Conservation (phyloP, 331 rosid genomes). For the Malus hybrid region DNA sequence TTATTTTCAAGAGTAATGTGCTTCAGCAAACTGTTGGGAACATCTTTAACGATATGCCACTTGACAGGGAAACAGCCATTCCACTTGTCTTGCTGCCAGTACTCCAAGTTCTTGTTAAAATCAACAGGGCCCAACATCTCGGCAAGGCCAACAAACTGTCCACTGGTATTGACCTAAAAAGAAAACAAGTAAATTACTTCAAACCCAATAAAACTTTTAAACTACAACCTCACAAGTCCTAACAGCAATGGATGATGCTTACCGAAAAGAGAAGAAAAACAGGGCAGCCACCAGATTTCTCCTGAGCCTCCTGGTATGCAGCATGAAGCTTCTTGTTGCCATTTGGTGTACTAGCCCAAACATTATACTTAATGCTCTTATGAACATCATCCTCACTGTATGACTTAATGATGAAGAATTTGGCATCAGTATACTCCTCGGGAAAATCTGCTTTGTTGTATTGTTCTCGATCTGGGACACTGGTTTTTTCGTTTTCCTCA, state of each 20-base stretch:
- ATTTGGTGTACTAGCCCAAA: slow-evolving; percentile 91
- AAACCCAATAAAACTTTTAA: neutral
- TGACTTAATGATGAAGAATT: slow-evolving; percentile 69
- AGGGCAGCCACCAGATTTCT: slow-evolving; percentile 63
- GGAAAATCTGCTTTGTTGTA: slow-evolving; percentile 58
- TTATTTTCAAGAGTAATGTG: slow-evolving; percentile 82
- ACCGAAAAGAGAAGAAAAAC: slow-evolving; percentile 78
- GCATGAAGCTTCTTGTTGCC: slow-evolving; percentile 94
- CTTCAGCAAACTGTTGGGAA: slow-evolving; percentile 81
- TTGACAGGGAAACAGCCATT: slow-evolving; percentile 85
- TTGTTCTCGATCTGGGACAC: slow-evolving; percentile 53
- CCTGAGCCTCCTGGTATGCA: slow-evolving; percentile 82
- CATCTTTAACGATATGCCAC: slow-evolving; percentile 89
- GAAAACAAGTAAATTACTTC: neutral
- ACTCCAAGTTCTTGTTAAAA: slow-evolving; percentile 74
- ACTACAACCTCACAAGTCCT: neutral
- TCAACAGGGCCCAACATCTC: slow-evolving; percentile 92
- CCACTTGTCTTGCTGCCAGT: slow-evolving; percentile 99
- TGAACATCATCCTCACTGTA: slow-evolving; percentile 94
- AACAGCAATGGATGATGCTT: slow-evolving; percentile 3
- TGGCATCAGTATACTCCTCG: slow-evolving; percentile 55
- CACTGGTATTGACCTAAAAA: slow-evolving; percentile 86
- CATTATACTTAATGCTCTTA: slow-evolving; percentile 81
- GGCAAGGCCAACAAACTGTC: slow-evolving; percentile 88
- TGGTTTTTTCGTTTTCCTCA: slow-evolving; percentile 49